phyloP scores from a whole-genome alignment of 768 basidiomycete genomes.

The Suillus variegatus region DNA sequence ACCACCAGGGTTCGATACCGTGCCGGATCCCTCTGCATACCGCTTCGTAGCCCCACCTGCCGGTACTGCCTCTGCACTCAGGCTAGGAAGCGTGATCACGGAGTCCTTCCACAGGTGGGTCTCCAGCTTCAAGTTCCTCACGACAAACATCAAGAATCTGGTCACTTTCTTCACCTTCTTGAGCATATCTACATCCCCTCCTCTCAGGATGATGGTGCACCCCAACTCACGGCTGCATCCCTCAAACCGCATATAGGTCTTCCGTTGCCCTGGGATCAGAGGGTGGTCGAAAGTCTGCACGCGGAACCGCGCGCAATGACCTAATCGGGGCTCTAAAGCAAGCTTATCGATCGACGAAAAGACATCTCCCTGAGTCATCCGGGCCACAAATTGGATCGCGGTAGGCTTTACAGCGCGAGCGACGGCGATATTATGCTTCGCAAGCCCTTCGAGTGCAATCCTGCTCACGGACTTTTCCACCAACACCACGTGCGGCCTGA shows the following conservation, averaged over 20 bases:
- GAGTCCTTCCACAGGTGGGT: conserved; percentile 93
- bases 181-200: conserved; percentile 79
- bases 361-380: conserved; percentile 93
- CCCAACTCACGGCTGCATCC: conserved; percentile 92
- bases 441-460: conserved; percentile 84
- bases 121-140: conserved; percentile 92
- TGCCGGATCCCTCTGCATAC: conserved; percentile 26
- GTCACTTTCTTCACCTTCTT: conserved; percentile 90
- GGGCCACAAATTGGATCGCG: conserved; percentile 84
- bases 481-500: conserved; percentile 90
- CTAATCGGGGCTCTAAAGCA: conserved; percentile 84
- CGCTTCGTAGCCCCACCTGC: conserved; percentile 17
- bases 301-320: conserved; percentile 82
- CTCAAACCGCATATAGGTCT: conserved; percentile 98
- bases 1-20: conserved; percentile 13
- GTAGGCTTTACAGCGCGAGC: conserved; percentile 87
- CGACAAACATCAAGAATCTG: conserved; percentile 88
- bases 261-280: conserved; percentile 90
- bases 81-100: conserved; percentile 70
- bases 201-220: conserved; percentile 90
- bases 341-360: conserved; percentile 96
- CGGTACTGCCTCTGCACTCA: conserved; percentile 69
- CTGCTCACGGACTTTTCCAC: conserved; percentile 92
- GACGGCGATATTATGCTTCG: conserved; percentile 84
- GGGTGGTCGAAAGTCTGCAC: conserved; percentile 95